phyloP scores from a whole-genome alignment of 768 basidiomycete species.

The Lentinula boryana region DNA sequence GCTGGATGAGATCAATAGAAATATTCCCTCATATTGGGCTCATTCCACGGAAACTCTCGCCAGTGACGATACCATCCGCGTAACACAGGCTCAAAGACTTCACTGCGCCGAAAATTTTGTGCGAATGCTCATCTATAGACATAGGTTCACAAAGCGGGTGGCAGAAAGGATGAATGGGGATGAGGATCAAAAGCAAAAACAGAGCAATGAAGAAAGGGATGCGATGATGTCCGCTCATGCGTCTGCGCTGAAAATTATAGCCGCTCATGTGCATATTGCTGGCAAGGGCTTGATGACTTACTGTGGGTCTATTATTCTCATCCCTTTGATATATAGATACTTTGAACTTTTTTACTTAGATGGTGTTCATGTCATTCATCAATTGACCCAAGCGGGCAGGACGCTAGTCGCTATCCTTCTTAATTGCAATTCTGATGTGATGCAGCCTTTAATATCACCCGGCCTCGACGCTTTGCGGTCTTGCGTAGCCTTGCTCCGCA shows the following conservation, averaged over 20 bases:
- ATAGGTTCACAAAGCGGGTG: constrained; percentile 74
- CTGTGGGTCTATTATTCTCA: constrained; percentile 49
- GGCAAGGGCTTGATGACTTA: constrained; percentile 92
- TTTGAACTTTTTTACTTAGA: constrained; percentile 40
- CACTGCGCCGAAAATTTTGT: constrained; percentile 87
- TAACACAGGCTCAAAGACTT: constrained; percentile 84
- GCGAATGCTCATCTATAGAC: constrained; percentile 82
- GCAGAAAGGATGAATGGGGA: constrained; percentile 57
- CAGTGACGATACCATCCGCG: constrained; percentile 80
- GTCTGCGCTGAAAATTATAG: constrained; percentile 76
- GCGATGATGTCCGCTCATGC: constrained; percentile 73
- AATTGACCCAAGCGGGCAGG: constrained; percentile 88
- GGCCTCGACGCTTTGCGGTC: constrained; percentile 82
- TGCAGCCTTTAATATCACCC: constrained; percentile 73
- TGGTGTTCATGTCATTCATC: constrained; percentile 94
- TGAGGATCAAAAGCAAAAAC: constrained; percentile 33
- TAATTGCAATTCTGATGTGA: constrained; percentile 76
- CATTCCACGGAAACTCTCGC: constrained; percentile 77
- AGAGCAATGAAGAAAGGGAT: constrained; percentile 65
- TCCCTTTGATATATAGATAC: too few species aligned
- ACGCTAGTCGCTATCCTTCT: constrained; percentile 84
- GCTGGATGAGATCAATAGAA: constrained; percentile 71
- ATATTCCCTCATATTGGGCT: constrained; percentile 72
- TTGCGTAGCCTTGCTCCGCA: constrained; percentile 79
- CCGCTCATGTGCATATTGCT: constrained; percentile 79